Evolutionary conservation across 768 basidiomycete genomes (phyloP), one percentile per base, ranked within the genome.

Genomic region (Kwoniella botswanensis): DNA sequence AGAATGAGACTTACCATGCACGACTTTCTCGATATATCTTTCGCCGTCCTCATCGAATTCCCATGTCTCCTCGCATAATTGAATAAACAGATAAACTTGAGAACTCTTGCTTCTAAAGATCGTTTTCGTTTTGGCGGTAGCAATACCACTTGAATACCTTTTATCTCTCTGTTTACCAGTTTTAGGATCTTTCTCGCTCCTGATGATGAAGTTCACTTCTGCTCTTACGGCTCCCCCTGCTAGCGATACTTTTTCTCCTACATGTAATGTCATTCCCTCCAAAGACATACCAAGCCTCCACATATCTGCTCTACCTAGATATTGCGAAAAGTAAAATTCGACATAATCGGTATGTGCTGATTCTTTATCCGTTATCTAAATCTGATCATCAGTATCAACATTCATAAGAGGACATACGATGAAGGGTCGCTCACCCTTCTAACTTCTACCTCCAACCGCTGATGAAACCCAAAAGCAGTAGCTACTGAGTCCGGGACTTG

Each of bases 1-100:
- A 15, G 44, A 44, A 57, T 43, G 9, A 0, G 46, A 79, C 83
- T 67, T 44, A 83, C 84, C 93, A 81, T 98, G 94, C 2, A 96
- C 91, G n/a, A 96, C 92, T 85, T 98, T 98, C 82, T 98, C 97
- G 80, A 93, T 91, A 84, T 91, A 94, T 5, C 95, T 89, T 82
- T 97, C 94, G 24, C 97, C 97, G 71, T 98, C 97, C 44, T 93
- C 94, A 24, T 94, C 88, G 79, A 98, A 98, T 77, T 97, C 93
- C 93, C 93, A 98, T 65, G 97, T 88, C 80, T 98, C 97, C 59
- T 90, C 89, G 82, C 94, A 96, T 17, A 99, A 92, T 86, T 98
- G 95, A 59, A 99, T 93, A 82, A 97, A 96, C 67, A 98, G 91
- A 21, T 93, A 97, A 44, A 91, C 88, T 78, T 92, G 93, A 54